These are phyloP conservation scores for Fonsecaea erecta DNA, from an alignment of 2,329 filamentous ascomycete genomes.

Conservation along the genomic window DNA sequence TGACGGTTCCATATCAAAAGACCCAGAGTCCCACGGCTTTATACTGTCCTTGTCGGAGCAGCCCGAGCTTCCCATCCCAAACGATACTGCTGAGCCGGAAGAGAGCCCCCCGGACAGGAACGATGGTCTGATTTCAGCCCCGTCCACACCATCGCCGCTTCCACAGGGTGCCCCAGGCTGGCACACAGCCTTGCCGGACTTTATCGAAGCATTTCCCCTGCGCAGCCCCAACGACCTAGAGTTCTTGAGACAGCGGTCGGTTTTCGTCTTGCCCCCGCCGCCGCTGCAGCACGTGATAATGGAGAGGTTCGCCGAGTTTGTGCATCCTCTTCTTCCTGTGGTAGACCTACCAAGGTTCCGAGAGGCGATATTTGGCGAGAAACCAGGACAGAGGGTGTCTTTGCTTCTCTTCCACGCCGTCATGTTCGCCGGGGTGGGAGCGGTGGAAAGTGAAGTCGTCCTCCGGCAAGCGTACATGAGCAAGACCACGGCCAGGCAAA, in stretches of 20 bases:
- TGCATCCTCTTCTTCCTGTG: conserved; percentile 8
- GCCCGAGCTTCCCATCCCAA: neutral
- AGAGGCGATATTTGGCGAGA: neutral
- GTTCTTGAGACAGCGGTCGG: conserved; percentile 1
- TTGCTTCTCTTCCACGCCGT: conserved; percentile 13
- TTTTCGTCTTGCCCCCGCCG: conserved; percentile 2
- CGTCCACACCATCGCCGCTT: neutral
- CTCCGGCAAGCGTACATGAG: conserved; percentile 8
- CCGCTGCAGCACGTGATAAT: conserved; percentile 3
- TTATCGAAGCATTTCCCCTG: conserved; percentile 9
- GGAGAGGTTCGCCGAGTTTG: conserved; percentile 3
- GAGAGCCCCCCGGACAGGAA: neutral
- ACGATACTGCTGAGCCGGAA: neutral
- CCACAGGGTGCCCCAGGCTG: neutral
- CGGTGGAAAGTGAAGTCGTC: conserved; percentile 5
- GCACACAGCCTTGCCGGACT: neutral
- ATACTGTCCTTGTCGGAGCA: neutral
- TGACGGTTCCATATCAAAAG: neutral
- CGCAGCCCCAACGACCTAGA: neutral
- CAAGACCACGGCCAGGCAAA: conserved; percentile 4
- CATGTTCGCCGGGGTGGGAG: conserved; percentile 12
- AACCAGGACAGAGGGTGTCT: neutral
- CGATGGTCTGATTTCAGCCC: neutral
- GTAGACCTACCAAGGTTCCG: neutral
- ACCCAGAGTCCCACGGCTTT: neutral